Evolutionary conservation across 2,329 filamentous ascomycete species (phyloP), one percentile per base, ranked within the genome.

Genomic region (Mollisiaceae sp.): DNA sequence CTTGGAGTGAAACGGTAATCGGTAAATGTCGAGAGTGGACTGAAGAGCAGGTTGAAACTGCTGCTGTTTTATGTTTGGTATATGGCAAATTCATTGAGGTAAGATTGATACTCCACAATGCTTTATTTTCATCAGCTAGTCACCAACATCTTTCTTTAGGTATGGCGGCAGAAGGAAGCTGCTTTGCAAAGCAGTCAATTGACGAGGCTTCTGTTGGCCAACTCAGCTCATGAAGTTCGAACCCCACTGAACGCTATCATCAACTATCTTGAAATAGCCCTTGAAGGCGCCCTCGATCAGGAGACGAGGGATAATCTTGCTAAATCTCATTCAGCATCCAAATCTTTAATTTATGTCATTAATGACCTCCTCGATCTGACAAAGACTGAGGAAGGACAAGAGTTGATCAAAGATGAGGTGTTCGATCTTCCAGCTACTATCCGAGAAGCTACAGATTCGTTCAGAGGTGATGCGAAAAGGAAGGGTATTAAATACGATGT

Each of bases 161-260:
- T 97, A 1, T 97, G 93, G 93, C 84, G 92, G 63, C 92, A 97
- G 75, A 97, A 97, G 70, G 93, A 97, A 76, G 90, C 89, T 1
- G 91, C 91, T 0, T 75, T 97, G 65, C 90, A 96, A 72, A 94
- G 83, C 74, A 96, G 91, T 70, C 90, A 94, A 66, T 81, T 97
- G 1, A 97, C 92, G 0, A 84, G 87, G 56, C 78, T 97, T 4
- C 79, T 97, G 1, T 82, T 97, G 24, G 91, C 93, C 4, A 97
- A 97, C 70, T 96, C 93, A 0, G 93, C 93, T 0, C 94, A 97
- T 69, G 93, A 97, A 79, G 92, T 97, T 9, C 89, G 94, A 59
- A 97, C 93, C 0, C 93, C 93, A 0, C 80, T 97, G 1, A 97
- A 97, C 73, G 93, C 93, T 18, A 97, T 97, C 73, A 96, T 97